Conservation (phyloP, 2,329 filamentous ascomycete species). For the Seiridium unicorne region DNA sequence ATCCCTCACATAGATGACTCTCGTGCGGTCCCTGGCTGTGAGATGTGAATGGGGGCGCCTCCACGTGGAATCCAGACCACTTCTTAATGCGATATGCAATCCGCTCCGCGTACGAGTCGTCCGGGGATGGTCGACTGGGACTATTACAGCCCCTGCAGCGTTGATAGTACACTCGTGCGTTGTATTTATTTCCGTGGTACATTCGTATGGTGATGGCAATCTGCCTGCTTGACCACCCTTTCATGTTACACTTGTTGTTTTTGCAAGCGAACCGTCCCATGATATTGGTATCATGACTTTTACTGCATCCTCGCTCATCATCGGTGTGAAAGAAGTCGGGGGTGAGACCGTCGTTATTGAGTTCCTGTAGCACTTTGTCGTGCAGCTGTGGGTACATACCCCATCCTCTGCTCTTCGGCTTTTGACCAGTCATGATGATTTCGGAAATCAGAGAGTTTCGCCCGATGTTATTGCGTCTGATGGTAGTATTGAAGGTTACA, state of each 20-base stretch:
- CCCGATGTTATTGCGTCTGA: too few species aligned
- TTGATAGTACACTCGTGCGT: slow-evolving; percentile 35
- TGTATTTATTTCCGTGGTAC: slow-evolving; percentile 28
- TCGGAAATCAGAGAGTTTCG: too few species aligned
- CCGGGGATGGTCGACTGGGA: slow-evolving; percentile 23
- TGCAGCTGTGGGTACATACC: slow-evolving; percentile 8
- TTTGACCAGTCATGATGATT: too few species aligned
- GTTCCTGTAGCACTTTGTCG: neutral
- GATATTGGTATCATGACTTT: slow-evolving; percentile 25
- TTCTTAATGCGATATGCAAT: slow-evolving; percentile 34
- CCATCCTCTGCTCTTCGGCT: neutral
- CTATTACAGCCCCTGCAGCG: slow-evolving; percentile 28
- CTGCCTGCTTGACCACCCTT: slow-evolving; percentile 29
- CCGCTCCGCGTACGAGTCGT: slow-evolving; percentile 32
- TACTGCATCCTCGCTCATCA: slow-evolving; percentile 8
- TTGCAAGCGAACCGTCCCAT: slow-evolving; percentile 32
- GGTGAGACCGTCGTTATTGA: neutral
- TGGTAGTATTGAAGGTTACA: too few species aligned
- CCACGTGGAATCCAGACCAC: slow-evolving; percentile 28
- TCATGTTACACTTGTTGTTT: slow-evolving; percentile 19
- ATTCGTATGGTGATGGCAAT: slow-evolving; percentile 32
- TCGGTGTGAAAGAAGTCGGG: slow-evolving; percentile 21
- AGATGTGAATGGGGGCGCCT: neutral
- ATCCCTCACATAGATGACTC: slow-evolving; percentile 31
- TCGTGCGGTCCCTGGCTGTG: slow-evolving; percentile 21